phyloP scores from a whole-genome alignment of 352 stramenopile species.

The Pseudoperonospora humuli region DNA sequence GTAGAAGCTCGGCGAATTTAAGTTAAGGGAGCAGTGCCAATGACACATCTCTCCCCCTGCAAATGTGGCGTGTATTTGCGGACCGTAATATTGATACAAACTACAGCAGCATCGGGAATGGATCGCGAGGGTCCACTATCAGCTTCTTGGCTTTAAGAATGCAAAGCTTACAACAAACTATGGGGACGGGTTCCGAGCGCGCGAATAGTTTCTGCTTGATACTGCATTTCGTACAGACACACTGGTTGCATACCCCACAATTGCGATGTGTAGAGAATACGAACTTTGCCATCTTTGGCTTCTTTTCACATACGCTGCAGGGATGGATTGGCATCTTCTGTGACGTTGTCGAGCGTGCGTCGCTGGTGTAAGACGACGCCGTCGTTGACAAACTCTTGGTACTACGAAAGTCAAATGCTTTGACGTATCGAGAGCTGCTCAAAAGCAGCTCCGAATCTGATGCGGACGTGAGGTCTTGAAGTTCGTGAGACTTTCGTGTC shows the following conservation, averaged over 20 bases:
- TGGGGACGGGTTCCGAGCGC: constrained; percentile 26
- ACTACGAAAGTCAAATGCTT: constrained; percentile 16
- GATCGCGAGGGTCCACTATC: constrained; percentile 38
- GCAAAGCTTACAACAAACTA: constrained; percentile 47
- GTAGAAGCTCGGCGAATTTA: too few species aligned
- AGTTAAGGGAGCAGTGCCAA: too few species aligned
- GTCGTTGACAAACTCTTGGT: constrained; percentile 12
- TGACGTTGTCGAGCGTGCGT: not conserved
- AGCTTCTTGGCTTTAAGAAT: constrained; percentile 34
- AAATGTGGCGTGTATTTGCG: too few species aligned
- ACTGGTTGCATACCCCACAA: constrained; percentile 36
- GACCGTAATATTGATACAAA: too few species aligned
- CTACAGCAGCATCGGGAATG: constrained; percentile 38
- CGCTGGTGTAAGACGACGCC: constrained; percentile 1
- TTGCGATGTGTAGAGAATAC: constrained; percentile 21
- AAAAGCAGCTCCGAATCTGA: constrained; percentile 16
- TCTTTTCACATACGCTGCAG: constrained; percentile 23
- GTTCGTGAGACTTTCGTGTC: constrained; percentile 4
- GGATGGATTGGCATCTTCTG: constrained; percentile 16
- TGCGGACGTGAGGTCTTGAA: constrained; percentile 12
- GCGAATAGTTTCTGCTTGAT: constrained; percentile 42
- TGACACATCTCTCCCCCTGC: too few species aligned
- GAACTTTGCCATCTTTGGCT: constrained; percentile 24
- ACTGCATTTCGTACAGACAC: constrained; percentile 44
- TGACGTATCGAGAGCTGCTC: constrained; percentile 11